Conservation (phyloP, 495 filamentous ascomycete genomes). For the Amorphotheca resinae region DNA sequence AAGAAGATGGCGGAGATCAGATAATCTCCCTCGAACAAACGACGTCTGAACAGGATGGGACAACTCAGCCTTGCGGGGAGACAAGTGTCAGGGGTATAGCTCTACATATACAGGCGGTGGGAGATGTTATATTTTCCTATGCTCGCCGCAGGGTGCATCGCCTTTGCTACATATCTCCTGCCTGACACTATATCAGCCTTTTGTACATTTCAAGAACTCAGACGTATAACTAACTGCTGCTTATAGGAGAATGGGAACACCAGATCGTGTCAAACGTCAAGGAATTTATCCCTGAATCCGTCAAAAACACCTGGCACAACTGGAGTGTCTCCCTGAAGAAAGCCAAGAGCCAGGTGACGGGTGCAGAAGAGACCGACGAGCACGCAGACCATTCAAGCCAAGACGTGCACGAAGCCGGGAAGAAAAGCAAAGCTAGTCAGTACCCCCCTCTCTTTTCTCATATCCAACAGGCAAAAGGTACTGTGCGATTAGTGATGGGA, state of each 20-base stretch:
- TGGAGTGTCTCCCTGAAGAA: slow-evolving; percentile 28
- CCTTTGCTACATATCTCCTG: too few species aligned
- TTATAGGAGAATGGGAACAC: slow-evolving; percentile 36
- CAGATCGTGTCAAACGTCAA: slow-evolving; percentile 33
- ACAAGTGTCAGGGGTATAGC: too few species aligned
- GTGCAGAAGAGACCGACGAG: slow-evolving; percentile 22
- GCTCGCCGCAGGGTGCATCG: too few species aligned
- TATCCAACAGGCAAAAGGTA: too few species aligned
- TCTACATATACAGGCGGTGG: too few species aligned
- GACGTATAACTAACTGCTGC: slow-evolving; percentile 8
- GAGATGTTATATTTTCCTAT: too few species aligned
- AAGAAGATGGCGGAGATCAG: too few species aligned
- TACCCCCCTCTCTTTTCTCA: background rate
- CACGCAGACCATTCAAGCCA: slow-evolving; percentile 32
- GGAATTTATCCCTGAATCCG: slow-evolving; percentile 37
- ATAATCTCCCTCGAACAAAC: too few species aligned
- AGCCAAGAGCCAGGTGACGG: slow-evolving; percentile 21
- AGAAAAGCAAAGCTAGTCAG: slow-evolving; percentile 42
- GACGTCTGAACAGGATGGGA: too few species aligned
- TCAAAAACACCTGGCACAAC: slow-evolving; percentile 31
- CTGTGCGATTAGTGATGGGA: too few species aligned
- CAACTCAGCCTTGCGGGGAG: too few species aligned
- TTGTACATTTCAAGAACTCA: background rate
- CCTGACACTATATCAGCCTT: too few species aligned
- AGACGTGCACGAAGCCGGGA: slow-evolving; percentile 40